Percentiles rank a stretch among this genome's conserved stretches.
Evolutionary conservation across 2,329 filamentous ascomycete species (phyloP).

Genomic region (Ophiostoma piceae): DNA sequence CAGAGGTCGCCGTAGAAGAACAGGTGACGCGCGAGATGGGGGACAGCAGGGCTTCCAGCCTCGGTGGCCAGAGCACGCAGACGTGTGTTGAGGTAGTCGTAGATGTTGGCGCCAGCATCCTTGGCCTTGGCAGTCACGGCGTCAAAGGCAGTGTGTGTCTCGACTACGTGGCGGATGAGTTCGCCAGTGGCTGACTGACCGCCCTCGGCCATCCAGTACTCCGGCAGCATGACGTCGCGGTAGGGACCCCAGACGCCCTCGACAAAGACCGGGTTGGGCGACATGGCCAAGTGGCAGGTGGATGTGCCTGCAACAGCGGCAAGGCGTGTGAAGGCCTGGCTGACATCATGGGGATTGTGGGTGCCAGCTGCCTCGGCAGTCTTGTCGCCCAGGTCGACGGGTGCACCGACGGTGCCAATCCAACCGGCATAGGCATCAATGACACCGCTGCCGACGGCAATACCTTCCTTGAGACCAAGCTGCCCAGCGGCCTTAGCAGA

Average conservation of each 20-base stretch:
- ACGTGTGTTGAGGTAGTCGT: constrained; percentile 89
- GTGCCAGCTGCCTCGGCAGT: constrained; percentile 58
- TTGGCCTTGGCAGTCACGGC: constrained; percentile 68
- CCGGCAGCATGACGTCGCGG: constrained; percentile 83
- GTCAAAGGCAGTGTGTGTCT: constrained; percentile 87
- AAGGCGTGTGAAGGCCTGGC: constrained; percentile 85
- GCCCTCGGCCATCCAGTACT: constrained; percentile 95
- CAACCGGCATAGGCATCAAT: constrained; percentile 98
- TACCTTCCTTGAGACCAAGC: constrained; percentile 77
- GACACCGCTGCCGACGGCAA: constrained; percentile 90
- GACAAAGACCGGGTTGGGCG: constrained; percentile 85
- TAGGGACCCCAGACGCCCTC: constrained; percentile 97
- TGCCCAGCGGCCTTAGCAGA: constrained; percentile 78
- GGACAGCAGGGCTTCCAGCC: constrained; percentile 65
- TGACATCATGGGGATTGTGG: constrained; percentile 86
- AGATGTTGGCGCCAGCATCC: constrained; percentile 81
- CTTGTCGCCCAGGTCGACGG: constrained; percentile 68
- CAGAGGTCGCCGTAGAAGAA: constrained; percentile 99
- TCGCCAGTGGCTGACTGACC: constrained; percentile 96
- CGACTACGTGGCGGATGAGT: constrained; percentile 86
- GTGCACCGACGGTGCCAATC: constrained; percentile 98
- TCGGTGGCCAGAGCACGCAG: constrained; percentile 70
- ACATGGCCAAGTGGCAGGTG: constrained; percentile 96
- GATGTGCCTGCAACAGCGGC: constrained; percentile 95
- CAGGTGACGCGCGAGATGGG: constrained; percentile 84